Evolutionary conservation across 2,329 filamentous ascomycete species (phyloP).

Genomic region (Madurella fahalii): DNA sequence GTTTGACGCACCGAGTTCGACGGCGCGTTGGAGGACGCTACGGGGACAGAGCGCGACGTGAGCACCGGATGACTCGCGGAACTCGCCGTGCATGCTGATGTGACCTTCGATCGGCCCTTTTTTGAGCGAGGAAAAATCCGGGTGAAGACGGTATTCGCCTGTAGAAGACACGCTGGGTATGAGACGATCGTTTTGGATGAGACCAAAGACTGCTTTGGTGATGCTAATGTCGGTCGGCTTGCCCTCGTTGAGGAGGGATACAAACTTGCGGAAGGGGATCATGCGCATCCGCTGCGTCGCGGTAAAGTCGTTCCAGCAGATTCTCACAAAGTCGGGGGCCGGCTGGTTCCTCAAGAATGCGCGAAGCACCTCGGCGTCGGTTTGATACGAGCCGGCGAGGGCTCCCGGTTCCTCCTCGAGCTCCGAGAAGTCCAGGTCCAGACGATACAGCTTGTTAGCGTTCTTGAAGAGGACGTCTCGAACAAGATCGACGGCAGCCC

Average conservation of each 20-base stretch:
- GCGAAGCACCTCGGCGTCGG: constrained; percentile 35
- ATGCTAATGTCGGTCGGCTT: constrained; percentile 52
- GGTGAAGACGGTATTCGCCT: constrained; percentile 63
- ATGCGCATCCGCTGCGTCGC: constrained; percentile 62
- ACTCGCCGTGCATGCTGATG: constrained; percentile 63
- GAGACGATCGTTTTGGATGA: constrained; percentile 63
- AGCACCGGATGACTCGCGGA: constrained; percentile 53
- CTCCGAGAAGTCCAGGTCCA: constrained; percentile 45
- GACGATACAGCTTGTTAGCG: constrained; percentile 68
- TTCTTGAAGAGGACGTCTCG: constrained; percentile 72
- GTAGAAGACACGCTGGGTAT: constrained; percentile 52
- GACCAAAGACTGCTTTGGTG: constrained; percentile 58
- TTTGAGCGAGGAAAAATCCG: constrained; percentile 61
- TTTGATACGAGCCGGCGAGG: constrained; percentile 22
- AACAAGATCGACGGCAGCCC: constrained; percentile 60
- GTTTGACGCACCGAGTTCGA: constrained; percentile 48
- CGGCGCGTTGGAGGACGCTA: constrained; percentile 52
- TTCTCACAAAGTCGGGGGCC: constrained; percentile 60
- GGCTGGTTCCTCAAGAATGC: constrained; percentile 46
- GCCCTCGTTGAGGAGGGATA: constrained; percentile 43
- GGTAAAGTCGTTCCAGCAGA: constrained; percentile 79
- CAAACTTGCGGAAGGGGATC: constrained; percentile 58
- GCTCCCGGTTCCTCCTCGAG: constrained; percentile 26
- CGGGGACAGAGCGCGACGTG: constrained; percentile 60
- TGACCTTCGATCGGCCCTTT: constrained; percentile 56